Conservation (phyloP, 169 alveolate genomes). For the Plasmodium ovale region DNA sequence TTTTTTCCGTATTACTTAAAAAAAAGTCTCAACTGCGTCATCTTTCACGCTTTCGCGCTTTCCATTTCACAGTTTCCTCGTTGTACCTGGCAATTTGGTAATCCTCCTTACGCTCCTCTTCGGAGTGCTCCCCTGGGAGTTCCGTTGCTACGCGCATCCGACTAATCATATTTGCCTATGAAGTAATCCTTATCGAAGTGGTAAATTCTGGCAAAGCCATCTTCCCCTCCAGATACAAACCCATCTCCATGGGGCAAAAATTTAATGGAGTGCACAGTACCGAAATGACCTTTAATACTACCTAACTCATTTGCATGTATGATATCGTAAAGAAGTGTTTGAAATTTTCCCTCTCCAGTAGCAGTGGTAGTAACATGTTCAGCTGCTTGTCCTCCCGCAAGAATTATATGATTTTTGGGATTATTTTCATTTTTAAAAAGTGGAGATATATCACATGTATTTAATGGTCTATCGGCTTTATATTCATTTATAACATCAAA, state of each 20-base stretch:
- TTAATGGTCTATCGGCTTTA: slow-evolving; percentile 90
- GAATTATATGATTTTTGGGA: slow-evolving; percentile 87
- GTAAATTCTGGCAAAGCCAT: slow-evolving; percentile 94
- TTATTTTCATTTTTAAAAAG: slow-evolving; percentile 81
- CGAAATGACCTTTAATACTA: slow-evolving; percentile 96
- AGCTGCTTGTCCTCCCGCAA: slow-evolving; percentile 94
- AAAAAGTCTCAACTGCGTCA: no score
- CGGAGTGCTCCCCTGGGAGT: no score
- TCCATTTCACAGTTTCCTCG: no score
- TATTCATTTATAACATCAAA: slow-evolving; percentile 87
- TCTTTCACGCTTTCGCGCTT: no score
- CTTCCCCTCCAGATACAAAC: slow-evolving; percentile 96
- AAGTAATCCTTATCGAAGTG: slow-evolving; percentile 94
- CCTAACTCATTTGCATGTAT: slow-evolving; percentile 94
- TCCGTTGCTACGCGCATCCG: no score
- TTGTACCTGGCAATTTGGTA: no score
- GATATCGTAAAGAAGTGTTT: slow-evolving; percentile 91
- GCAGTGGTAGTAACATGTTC: slow-evolving; percentile 93
- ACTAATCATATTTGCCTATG: slow-evolving; percentile 82
- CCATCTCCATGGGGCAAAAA: slow-evolving; percentile 94
- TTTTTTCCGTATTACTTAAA: no score
- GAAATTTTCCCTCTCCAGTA: slow-evolving; percentile 96
- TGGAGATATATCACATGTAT: slow-evolving; percentile 92
- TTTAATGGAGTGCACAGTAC: slow-evolving; percentile 95
- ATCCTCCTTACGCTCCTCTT: no score